Percentiles rank a stretch among this genome's conserved stretches.
Evolutionary conservation across 169 alveolate genomes (phyloP).

Genomic region (Cryptosporidium ubiquitum): DNA sequence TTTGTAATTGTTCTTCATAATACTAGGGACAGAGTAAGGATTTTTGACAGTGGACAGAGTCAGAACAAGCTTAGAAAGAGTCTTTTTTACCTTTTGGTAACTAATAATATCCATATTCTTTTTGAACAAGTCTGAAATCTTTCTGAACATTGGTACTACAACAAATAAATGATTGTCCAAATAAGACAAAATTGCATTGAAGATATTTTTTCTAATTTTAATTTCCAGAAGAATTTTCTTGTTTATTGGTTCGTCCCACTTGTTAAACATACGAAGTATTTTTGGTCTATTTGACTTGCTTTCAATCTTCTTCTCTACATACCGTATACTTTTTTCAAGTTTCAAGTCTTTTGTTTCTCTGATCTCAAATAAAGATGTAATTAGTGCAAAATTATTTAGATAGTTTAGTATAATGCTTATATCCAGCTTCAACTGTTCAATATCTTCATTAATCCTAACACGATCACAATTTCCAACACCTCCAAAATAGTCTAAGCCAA

Average conservation of each 20-base stretch:
- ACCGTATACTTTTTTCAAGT: not conserved
- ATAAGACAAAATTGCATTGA: not conserved
- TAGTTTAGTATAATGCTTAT: not conserved
- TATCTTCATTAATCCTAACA: not conserved
- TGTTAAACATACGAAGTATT: not conserved
- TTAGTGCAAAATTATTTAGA: not conserved
- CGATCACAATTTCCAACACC: constrained; percentile 9
- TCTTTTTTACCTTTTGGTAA: constrained; percentile 14
- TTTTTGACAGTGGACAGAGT: not conserved
- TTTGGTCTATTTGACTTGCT: not conserved
- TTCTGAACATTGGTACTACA: constrained; percentile 21
- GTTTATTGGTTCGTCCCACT: constrained; percentile 12
- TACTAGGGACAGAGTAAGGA: constrained; percentile 32
- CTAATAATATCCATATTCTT: not conserved
- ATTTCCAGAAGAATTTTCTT: constrained; percentile 2
- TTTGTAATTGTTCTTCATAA: constrained; percentile 15
- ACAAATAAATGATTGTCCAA: constrained; percentile 16
- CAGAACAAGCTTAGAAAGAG: constrained; percentile 5
- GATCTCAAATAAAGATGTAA: not conserved
- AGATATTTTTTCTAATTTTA: not conserved
- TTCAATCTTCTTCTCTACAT: constrained; percentile 3
- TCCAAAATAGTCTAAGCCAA: not conserved
- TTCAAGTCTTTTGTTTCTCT: not conserved
- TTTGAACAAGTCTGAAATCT: not conserved
- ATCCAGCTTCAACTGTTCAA: not conserved